These are phyloP conservation scores for rapeseed (Brassica napus) DNA, from an alignment of 345 rosid species.

Conservation along the genomic window Da-Ae NC_063436.1:28027001-28027500, in stretches of 20 bases:
- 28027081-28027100: not conserved
- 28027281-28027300: not conserved
- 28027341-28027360: not conserved
- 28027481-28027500: not conserved
- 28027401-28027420: not conserved
- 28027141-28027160: not conserved
- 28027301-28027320: not conserved
- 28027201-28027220: not conserved
- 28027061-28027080: not conserved
- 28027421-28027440: not conserved
- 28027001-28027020: not conserved
- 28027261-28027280: not conserved
- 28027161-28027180: not conserved
- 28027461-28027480: not conserved
- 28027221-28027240: not conserved
- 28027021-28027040: not conserved
- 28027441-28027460: not conserved
- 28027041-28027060: not conserved
- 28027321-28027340: not conserved
- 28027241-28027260: not conserved
- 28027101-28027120: not conserved
- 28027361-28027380: not conserved
- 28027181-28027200: not conserved
- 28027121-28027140: not conserved
- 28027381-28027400: not conserved